Evolutionary conservation across 345 rosid species (phyloP).

Genomic region (Lumnitzera littorea): DNA sequence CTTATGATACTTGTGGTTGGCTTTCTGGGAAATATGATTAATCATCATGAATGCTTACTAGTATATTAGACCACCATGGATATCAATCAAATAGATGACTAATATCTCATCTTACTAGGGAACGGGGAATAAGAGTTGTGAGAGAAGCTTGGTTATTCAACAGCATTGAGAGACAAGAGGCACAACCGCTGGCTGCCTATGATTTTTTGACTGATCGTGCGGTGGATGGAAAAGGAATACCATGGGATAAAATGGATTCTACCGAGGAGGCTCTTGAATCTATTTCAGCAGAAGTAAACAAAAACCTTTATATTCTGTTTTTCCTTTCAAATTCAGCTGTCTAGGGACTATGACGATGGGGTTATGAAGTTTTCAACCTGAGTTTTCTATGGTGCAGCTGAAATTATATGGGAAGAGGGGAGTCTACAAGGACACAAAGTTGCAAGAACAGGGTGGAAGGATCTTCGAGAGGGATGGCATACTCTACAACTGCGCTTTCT

Average conservation of each 20-base stretch:
- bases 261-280: constrained; percentile 53
- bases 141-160: constrained; percentile 67
- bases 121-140: constrained; percentile 48
- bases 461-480: constrained; percentile 65
- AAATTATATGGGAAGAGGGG: constrained; percentile 65
- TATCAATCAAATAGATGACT: no score
- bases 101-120: constrained; percentile 23
- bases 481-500: constrained; percentile 64
- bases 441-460: constrained; percentile 46
- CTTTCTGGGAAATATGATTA: no score
- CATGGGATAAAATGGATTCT: constrained; percentile 63
- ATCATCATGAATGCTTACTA: no score
- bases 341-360: no score
- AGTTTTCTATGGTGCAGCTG: constrained; percentile 30
- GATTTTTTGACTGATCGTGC: constrained; percentile 51
- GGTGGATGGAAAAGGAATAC: constrained; percentile 57
- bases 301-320: background rate
- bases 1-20: background rate
- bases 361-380: background rate
- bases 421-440: constrained; percentile 51
- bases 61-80: no score
- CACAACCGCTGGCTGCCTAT: constrained; percentile 55
- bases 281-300: constrained; percentile 40
- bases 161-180: constrained; percentile 63
- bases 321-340: no score